Evolutionary conservation across 371 early-diverging fungal genomes (phyloP), one percentile per base, ranked within the genome.

Genomic region (Actinomucor elegans): DNA sequence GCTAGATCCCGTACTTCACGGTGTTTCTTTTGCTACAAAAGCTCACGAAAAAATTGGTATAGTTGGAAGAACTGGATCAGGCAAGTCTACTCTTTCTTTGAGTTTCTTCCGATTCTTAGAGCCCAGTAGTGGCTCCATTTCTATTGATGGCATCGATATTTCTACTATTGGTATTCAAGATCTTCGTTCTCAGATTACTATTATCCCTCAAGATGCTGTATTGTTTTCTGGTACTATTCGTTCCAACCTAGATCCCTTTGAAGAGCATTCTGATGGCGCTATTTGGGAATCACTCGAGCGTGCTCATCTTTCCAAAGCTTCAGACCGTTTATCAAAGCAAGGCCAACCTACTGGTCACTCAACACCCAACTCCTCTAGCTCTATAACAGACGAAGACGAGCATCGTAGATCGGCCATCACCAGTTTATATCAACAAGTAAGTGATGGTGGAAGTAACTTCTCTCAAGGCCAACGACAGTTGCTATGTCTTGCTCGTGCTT

Each of bases 391-490:
- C 38, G 80, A 82, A 33, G 79, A 58, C 12, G 38, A 28, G 1
- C 38, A 57, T 18, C 27, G 26, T 1, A 52, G 52, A 15, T 73
- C 69, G 15, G 57, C 79, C 17, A 81, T 86, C 48, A 77, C 61
- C 1, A 69, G 88, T 27, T 81, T 87, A n/a, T 66, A 76, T 2
- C 78, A 74, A 33, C 62, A 75, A 14, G 87, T 90, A 17, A 69
- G 69, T 26, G 89, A 88, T 62, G 85, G 84, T 47, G 95, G 96
- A 18, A 82, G 78, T 54, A 92, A 87, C 66, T 83, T 93, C 59
- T 89, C 89, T 14, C 86, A 93, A 36, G 97, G 97, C 6, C 91
- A 96, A 56, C 80, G 90, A 21, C 96, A 96, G 71, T 71, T 96
- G 55, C 79, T 97, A 45, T 86, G 89, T 24, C 70, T 96, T 11